These are phyloP conservation scores for Hericium rajendrae DNA, from an alignment of 768 basidiomycete genomes.

Conservation along the genomic window DNA sequence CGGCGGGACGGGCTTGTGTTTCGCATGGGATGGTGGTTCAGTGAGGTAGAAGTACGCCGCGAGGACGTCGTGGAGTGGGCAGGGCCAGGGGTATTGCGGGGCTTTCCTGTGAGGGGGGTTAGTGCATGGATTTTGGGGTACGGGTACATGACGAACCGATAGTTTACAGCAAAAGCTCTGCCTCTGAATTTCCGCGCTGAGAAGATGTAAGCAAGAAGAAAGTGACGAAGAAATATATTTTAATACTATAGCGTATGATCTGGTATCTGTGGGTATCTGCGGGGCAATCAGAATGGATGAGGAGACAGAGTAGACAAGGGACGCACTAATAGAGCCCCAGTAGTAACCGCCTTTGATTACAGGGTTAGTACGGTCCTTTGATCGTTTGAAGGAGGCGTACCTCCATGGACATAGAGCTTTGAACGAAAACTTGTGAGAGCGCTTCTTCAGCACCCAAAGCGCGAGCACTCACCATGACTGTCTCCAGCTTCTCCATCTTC, in stretches of 20 bases:
- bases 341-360: slow-evolving; percentile 45
- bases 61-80: slow-evolving; percentile 64
- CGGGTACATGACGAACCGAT: slow-evolving; percentile 23
- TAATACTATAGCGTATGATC: slow-evolving; percentile 42
- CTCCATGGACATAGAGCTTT: slow-evolving; percentile 60
- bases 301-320: not conserved
- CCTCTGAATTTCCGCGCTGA: slow-evolving; percentile 63
- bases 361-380: not conserved
- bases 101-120: slow-evolving; percentile 44
- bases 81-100: slow-evolving; percentile 81
- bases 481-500: slow-evolving; percentile 45
- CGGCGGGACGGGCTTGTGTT: slow-evolving; percentile 54
- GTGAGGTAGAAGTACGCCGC: slow-evolving; percentile 76
- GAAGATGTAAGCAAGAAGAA: slow-evolving; percentile 13
- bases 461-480: slow-evolving; percentile 37
- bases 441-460: not conserved
- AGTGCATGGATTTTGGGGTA: not conserved
- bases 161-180: slow-evolving; percentile 55
- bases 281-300: not conserved
- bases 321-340: slow-evolving; percentile 54
- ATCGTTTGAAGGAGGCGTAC: slow-evolving; percentile 20
- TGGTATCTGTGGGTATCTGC: slow-evolving; percentile 54
- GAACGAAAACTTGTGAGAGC: slow-evolving; percentile 6
- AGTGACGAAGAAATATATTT: not conserved
- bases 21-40: slow-evolving; percentile 50